phyloP scores from a whole-genome alignment of 2,329 filamentous ascomycete species.

The Talaromyces sp. region DNA sequence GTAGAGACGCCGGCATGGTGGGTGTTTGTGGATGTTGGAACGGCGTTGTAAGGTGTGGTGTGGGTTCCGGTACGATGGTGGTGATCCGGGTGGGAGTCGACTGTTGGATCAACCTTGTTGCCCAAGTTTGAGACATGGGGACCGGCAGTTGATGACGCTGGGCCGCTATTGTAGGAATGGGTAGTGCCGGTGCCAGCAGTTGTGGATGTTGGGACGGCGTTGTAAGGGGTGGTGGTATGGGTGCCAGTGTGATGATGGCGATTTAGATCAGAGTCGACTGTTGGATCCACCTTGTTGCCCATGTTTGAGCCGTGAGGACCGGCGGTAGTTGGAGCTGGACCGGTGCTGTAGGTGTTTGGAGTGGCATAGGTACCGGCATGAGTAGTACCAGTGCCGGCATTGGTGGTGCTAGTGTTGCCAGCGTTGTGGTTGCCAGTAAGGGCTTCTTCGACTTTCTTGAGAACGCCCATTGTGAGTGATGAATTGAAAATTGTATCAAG shows the following conservation, averaged over 20 bases:
- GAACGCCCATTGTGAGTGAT: slow-evolving; percentile 4
- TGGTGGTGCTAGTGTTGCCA: neutral
- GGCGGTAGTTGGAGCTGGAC: neutral
- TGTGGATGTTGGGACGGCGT: neutral
- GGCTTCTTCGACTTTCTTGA: slow-evolving; percentile 6
- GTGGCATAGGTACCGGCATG: neutral
- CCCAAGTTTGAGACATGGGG: neutral
- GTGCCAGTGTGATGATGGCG: neutral
- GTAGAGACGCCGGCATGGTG: no score
- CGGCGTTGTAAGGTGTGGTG: neutral
- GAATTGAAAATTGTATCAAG: neutral
- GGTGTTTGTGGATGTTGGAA: neutral
- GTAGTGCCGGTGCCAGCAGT: neutral
- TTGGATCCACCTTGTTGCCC: slow-evolving; percentile 10
- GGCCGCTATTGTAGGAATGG: no score
- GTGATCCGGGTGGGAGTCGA: slow-evolving; percentile 2
- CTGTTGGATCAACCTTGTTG: slow-evolving; percentile 11
- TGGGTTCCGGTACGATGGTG: neutral
- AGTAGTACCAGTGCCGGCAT: slow-evolving; percentile 10
- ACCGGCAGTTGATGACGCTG: no score
- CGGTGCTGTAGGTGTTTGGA: neutral
- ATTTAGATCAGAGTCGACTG: slow-evolving; percentile 2
- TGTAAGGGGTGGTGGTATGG: neutral
- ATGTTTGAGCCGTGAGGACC: slow-evolving; percentile 1
- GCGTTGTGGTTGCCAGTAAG: slow-evolving; percentile 1